Evolutionary conservation across 306 rosid species (phyloP), one percentile per base, ranked within the genome.

Genomic region (Senna tora): DNA sequence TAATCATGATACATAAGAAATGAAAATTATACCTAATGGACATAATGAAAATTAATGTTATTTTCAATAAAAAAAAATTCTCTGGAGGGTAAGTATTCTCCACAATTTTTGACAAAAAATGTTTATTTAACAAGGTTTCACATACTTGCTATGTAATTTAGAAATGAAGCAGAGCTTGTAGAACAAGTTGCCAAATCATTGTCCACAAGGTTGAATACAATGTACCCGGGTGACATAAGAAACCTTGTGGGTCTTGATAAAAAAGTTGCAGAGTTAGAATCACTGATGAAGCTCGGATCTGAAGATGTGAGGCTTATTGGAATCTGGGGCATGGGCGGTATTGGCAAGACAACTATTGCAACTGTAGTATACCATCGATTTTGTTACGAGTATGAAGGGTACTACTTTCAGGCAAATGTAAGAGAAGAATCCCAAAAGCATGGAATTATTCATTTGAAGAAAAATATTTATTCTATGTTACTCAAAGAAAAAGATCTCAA

Each of bases 361-460:
- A 1, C 36, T 11, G 60, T 33, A 54, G 0, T 54, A 10, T 54
- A 21, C 6, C 4, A 54, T 9, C 34, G 16, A 10, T 54, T 22
- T 54, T 54, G 60, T 54, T 54, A 4, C 22, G 36, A 54, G 11
- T 54, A 54, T 11, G 36, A 54, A 54, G 60, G 60, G 0, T 12
- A 3, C 11, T 54, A 15, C 14, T 54, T 54, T 54, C 5, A 21
- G 60, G 60, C 33, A 22, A 54, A 54, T 12, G n/a, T 54, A 13
- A 54, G 60, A 54, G 60, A 54, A 54, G 34, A 54, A 54, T 4
- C 16, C 2, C 34, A 22, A 0, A 20, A 43, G 21, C 17, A 34
- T 51, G 76, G 83, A 21, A 4, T 33, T 0, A 36, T 54, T n/a
- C 15, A 12, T 20, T 38, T 79, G 4, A 53, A 60, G 79, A 10